Percentiles rank a stretch among this genome's conserved stretches.
phyloP scores from a whole-genome alignment of 2,329 filamentous ascomycete genomes.

The Elsinoe ampelina region DNA sequence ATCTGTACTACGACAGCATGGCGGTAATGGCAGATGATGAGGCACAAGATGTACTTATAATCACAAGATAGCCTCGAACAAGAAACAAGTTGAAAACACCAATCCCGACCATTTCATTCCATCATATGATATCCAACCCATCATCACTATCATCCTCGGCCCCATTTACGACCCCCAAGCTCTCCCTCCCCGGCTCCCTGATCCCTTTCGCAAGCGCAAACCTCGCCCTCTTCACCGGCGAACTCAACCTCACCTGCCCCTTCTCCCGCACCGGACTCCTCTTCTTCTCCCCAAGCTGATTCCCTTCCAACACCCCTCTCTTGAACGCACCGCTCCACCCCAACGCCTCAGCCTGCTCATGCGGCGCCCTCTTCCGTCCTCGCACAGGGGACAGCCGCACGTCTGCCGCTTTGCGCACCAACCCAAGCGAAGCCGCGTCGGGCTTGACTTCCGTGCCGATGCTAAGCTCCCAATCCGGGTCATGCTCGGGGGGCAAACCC shows the following conservation, averaged over 20 bases:
- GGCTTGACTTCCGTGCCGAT: not conserved
- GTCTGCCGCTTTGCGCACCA: slow-evolving; percentile 36
- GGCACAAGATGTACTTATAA: not conserved
- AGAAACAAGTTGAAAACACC: too few relatives aligned
- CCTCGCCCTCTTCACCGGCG: slow-evolving; percentile 40
- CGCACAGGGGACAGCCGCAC: slow-evolving; percentile 36
- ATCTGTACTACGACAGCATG: not conserved
- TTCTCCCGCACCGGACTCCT: slow-evolving; percentile 23
- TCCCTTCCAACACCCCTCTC: slow-evolving; percentile 31
- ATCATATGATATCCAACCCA: slow-evolving; percentile 40
- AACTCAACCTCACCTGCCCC: slow-evolving; percentile 24
- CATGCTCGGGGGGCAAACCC: not conserved
- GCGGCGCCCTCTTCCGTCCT: slow-evolving; percentile 31
- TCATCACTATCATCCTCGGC: slow-evolving; percentile 35
- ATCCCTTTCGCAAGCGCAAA: slow-evolving; percentile 41
- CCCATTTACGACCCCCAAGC: slow-evolving; percentile 31
- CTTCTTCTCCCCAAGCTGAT: slow-evolving; percentile 16
- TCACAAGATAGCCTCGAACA: not conserved
- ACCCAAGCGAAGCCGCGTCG: slow-evolving; percentile 30
- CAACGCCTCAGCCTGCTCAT: slow-evolving; percentile 29
- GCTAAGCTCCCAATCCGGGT: slow-evolving; percentile 1
- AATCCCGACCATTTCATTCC: not conserved
- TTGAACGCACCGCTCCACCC: slow-evolving; percentile 42
- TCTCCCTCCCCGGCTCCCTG: slow-evolving; percentile 40
- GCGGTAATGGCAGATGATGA: not conserved